phyloP scores from a whole-genome alignment of 176 grass and related monocot genomes.

The Avena insularis region DNA sequence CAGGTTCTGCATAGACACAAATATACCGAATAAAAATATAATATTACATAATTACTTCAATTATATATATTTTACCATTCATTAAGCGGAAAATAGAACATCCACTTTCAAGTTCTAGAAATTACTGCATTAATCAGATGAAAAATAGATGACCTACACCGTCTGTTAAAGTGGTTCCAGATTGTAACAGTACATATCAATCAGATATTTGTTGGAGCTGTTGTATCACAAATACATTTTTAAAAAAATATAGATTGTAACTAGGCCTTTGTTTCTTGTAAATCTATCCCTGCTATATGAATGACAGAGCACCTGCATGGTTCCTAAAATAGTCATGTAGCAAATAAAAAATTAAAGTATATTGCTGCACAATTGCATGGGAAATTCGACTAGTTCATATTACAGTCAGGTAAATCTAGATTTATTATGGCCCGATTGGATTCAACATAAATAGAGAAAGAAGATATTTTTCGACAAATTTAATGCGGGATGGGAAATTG shows the following conservation, averaged over 20 bases:
- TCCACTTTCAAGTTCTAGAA: not conserved
- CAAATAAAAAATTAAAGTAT: not conserved
- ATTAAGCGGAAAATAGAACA: not conserved
- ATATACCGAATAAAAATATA: conserved; percentile 25
- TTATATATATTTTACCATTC: not conserved
- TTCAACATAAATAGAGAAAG: conserved; percentile 26
- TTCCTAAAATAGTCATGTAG: not conserved
- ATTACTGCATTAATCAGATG: not conserved
- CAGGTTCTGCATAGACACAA: conserved; percentile 57
- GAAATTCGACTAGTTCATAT: not conserved
- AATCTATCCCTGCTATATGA: conserved; percentile 2
- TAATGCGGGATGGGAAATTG: conserved; percentile 49
- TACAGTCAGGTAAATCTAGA: not conserved
- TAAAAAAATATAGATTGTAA: not conserved
- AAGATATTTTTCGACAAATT: conserved; percentile 29
- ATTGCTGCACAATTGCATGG: not conserved
- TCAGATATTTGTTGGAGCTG: not conserved
- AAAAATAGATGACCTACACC: not conserved
- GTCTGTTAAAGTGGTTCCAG: not conserved
- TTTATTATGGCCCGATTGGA: conserved; percentile 17
- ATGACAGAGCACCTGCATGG: not conserved
- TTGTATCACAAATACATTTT: not conserved
- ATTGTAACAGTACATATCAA: not conserved
- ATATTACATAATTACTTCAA: not conserved
- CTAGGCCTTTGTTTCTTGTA: not conserved